Percentiles rank a stretch among this genome's conserved stretches.
These are phyloP conservation scores for Athelia sp. DNA, from an alignment of 1,284 basidiomycete genomes.

Conservation along the genomic window DNA sequence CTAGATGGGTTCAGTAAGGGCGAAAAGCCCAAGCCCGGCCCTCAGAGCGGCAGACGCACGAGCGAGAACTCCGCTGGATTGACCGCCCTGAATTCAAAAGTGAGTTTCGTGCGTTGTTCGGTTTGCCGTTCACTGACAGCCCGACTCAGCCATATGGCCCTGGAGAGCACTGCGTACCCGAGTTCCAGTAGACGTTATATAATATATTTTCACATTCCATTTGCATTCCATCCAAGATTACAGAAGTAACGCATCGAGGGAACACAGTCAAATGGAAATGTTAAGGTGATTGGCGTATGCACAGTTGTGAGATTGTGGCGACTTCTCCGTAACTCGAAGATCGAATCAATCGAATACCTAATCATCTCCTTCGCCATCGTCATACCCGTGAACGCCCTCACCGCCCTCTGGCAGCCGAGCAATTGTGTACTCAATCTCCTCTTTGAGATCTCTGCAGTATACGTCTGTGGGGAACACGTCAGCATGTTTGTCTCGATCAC, in stretches of 20 bases:
- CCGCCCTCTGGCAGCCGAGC: constrained; percentile 76
- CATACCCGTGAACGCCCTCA: constrained; percentile 56
- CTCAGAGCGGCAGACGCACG: constrained; percentile 82
- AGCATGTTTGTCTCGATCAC: neutral
- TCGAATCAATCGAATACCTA: constrained; percentile 28
- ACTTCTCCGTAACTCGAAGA: no score
- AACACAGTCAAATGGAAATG: no score
- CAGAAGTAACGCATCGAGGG: neutral
- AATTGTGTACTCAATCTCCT: constrained; percentile 81
- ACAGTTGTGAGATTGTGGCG: no score
- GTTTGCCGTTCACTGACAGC: constrained; percentile 9
- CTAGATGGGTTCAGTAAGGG: constrained; percentile 85
- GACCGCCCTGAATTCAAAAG: constrained; percentile 81
- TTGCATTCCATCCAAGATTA: neutral
- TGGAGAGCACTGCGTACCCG: constrained; percentile 83
- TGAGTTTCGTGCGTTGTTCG: constrained; percentile 29
- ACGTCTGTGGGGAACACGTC: constrained; percentile 46
- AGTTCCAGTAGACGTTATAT: constrained; percentile 71
- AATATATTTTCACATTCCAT: neutral
- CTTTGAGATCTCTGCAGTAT: constrained; percentile 80
- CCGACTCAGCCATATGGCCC: constrained; percentile 85
- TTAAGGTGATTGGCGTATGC: no score
- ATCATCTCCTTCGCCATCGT: constrained; percentile 76
- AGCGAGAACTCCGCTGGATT: constrained; percentile 89
- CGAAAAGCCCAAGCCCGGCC: constrained; percentile 86